Base-by-base conservation (phyloP, 805 yeast genomes). In the Spathaspora gorwiae region DNA sequence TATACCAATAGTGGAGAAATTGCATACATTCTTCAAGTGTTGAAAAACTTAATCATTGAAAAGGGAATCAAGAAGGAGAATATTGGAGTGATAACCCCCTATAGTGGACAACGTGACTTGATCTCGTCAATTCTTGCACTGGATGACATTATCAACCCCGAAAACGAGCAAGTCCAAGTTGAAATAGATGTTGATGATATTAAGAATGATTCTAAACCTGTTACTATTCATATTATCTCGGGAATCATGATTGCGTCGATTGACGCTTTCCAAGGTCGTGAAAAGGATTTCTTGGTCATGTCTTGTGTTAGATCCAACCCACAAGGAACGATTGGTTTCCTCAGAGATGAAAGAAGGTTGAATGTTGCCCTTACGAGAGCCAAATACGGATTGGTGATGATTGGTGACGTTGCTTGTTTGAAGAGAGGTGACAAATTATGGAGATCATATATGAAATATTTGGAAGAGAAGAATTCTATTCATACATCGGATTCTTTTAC, bases 291-390 rank as follows among this genome's bases (percentile, higher is more conserved):
- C 54, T 62, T 78, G 39, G 67, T 78, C 33, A 61, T 76, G 54
- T 75, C 80, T 6, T 76, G 81, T 56, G 81, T 77, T 26, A 61
- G 82, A 50, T 85, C 95, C 26, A 89, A 89, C 59, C 83, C 80
- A 26, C 74, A 73, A 44, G 83, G 81, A 49, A 77, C 79, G 9
- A 85, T 90, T 54, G 97, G 97, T 6, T 89, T 90, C 65, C 73
- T 89, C 60, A 78, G 82, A 51, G 96, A 89, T 56, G 87, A 90
- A 24, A 75, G 96, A 59, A 84, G 97, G 67, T 63, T 89, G 59
- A 89, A 89, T 61, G 97, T 90, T 46, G 96, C 95, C 5, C 70
- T 89, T 42, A 89, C 96, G 1, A 80, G 97, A 65, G 95, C 96
- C 26, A 83, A 78, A 60, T 88, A 80, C 58, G 96, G 96, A 5